Evolutionary conservation across 371 early-diverging fungal genomes (phyloP), one percentile per base, ranked within the genome.

Genomic region (Rhizopus sp.): DNA sequence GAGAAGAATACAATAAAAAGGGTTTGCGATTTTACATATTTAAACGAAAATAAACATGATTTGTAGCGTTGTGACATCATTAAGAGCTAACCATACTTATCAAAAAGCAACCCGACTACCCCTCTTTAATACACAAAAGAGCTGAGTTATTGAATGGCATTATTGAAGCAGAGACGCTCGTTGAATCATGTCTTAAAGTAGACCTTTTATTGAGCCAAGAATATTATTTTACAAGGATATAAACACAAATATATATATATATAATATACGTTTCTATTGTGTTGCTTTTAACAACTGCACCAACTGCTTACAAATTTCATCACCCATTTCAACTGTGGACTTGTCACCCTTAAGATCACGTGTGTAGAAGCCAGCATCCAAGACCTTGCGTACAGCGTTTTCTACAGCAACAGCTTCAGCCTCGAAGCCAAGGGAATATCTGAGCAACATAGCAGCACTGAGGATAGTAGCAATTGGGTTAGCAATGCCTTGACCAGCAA

Each of bases 391-490:
- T 31, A 96, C 97, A 45, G 97, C 96, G 37, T 86, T 85, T 79
- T 97, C 97, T 39, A 98, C 68, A 15, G 92, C 90, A 55, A 86
- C 80, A 37, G 97, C 96, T 69, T 96, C 96, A 53, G 78, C 69
- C 59, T 91, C 90, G 73, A 94, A 75, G 44, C 87, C 88, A 61
- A 98, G 86, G 17, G 97, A 96, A 83, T 96, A 96, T 60, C 92
- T 88, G 62, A 97, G 81, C 77, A 98, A 72, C 87, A 98, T 83
- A 34, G 99, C 97, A 42, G 87, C 93, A 65, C 91, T 91, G 49
- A 97, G 88, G 64, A 98, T 98, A 54, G 98, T 95, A 44, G 96
- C 99, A 35, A 97, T 87, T 8, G 99, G 99, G 77, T 98, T 98
- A 54, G 96, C 96, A 60, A 95, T 87, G 42, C 88, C 88, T 75